Conservation (phyloP, 805 yeast genomes). For the Candida xiaguanensis region DNA sequence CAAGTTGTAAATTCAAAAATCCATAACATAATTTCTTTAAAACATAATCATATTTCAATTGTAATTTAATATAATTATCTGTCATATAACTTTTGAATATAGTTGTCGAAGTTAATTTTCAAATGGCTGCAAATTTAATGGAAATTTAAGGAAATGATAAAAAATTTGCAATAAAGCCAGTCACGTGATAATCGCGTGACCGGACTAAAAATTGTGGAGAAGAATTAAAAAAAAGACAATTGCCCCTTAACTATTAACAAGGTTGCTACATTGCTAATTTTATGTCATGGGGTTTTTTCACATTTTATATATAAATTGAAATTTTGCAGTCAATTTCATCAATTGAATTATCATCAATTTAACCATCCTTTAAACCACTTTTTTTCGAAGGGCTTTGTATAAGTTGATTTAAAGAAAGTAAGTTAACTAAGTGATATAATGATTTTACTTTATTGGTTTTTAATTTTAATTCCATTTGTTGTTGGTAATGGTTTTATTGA, state of each 20-base stretch:
- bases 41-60: not conserved
- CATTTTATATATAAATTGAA: no score
- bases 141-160: not conserved
- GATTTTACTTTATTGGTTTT: conserved; percentile 1
- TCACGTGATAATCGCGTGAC: not conserved
- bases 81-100: no score
- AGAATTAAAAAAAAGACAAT: not conserved
- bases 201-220: not conserved
- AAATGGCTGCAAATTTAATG: no score
- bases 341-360: no score
- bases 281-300: not conserved
- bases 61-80: not conserved
- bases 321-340: no score
- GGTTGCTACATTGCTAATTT: conserved; percentile 6
- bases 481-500: conserved; percentile 2
- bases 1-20: not conserved
- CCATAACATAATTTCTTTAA: not conserved
- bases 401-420: no score
- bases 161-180: no score
- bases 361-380: no score
- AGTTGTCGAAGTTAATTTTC: no score
- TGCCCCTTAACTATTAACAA: conserved; percentile 1
- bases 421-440: not conserved
- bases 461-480: not conserved
- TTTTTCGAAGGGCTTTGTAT: no score